Conservation (phyloP, 495 filamentous ascomycete species). For the Cairneyella variabilis region DNA sequence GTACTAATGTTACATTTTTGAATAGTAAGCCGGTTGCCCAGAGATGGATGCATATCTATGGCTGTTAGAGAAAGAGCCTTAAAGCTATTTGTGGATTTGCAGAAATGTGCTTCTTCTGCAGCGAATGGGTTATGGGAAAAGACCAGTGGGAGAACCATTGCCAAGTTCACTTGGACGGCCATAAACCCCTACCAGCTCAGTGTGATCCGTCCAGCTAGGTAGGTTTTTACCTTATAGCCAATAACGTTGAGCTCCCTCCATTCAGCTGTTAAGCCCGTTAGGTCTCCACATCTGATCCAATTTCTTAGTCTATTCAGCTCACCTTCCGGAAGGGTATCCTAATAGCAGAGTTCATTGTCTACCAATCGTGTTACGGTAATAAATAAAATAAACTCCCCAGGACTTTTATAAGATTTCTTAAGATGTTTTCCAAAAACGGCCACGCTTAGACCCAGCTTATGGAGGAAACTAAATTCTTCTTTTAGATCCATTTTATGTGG, state of each 20-base stretch:
- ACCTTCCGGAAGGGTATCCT: slow-evolving; percentile 5
- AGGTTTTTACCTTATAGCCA: slow-evolving; percentile 9
- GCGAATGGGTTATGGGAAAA: slow-evolving; percentile 9
- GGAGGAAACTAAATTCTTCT: slow-evolving; percentile 10
- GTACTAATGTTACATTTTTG: slow-evolving; percentile 7
- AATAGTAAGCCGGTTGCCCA: slow-evolving; percentile 3
- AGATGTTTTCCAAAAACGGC: slow-evolving; percentile 9
- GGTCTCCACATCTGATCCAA: slow-evolving; percentile 3
- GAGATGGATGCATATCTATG: slow-evolving; percentile 22
- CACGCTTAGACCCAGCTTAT: slow-evolving; percentile 4
- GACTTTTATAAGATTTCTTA: slow-evolving; percentile 12
- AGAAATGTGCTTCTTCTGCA: slow-evolving; percentile 8
- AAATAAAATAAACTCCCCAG: slow-evolving; percentile 3
- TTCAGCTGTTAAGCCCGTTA: slow-evolving; percentile 3
- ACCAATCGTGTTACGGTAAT: slow-evolving; percentile 5
- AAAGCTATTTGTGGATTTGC: slow-evolving; percentile 7
- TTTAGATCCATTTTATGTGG: slow-evolving; percentile 7
- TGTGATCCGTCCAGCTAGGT: slow-evolving; percentile 8
- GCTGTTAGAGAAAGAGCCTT: slow-evolving; percentile 14
- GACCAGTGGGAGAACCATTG: slow-evolving; percentile 8
- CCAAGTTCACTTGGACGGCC: slow-evolving; percentile 7
- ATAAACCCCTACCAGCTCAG: slow-evolving; percentile 8
- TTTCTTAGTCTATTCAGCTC: slow-evolving; percentile 9
- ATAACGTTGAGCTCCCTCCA: slow-evolving; percentile 4
- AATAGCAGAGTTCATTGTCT: slow-evolving; percentile 3